Evolutionary conservation across 441 rosid genomes (phyloP).

Genomic region (Breynia disticha): DNA sequence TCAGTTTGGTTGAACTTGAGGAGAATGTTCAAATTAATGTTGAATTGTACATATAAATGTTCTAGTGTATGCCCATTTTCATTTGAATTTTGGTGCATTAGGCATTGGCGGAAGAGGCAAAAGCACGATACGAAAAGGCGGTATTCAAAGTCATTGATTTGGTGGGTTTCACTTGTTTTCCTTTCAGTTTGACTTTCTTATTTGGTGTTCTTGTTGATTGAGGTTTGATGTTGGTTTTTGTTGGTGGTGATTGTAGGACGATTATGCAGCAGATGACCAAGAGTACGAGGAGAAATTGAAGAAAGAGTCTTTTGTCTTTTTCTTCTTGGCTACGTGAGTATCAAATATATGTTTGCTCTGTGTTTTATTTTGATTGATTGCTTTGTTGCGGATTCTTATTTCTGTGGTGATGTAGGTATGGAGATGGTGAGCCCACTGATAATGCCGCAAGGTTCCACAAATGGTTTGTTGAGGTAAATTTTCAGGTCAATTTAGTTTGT

Average conservation of each 20-base stretch:
- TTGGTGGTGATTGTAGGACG: conserved; percentile 43
- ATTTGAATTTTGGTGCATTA: conserved; percentile 13
- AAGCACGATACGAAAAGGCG: conserved; percentile 74
- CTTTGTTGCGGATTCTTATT: conserved; percentile 3
- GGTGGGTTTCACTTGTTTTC: conserved; percentile 28
- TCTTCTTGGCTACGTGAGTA: conserved; percentile 93
- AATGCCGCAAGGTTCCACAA: conserved; percentile 97
- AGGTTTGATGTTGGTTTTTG: not conserved
- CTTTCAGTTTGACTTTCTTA: not conserved
- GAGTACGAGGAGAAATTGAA: conserved; percentile 83
- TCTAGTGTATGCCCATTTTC: not conserved
- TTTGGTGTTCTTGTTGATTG: not conserved
- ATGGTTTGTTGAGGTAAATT: conserved; percentile 85
- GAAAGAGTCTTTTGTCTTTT: conserved; percentile 67
- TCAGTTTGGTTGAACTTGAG: too few relatives aligned
- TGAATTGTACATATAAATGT: too few relatives aligned
- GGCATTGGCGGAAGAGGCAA: conserved; percentile 94
- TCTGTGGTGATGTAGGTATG: conserved; percentile 46
- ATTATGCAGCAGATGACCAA: conserved; percentile 88
- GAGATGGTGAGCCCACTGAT: conserved; percentile 99
- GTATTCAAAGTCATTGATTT: conserved; percentile 68
- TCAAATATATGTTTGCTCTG: not conserved
- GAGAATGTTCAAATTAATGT: too few relatives aligned
- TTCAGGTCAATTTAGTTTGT: conserved; percentile 8
- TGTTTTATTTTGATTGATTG: not conserved